Evolutionary conservation across 139 green algal species (phyloP), one percentile per base, ranked within the genome.

Genomic region (Chlorella sp.): DNA sequence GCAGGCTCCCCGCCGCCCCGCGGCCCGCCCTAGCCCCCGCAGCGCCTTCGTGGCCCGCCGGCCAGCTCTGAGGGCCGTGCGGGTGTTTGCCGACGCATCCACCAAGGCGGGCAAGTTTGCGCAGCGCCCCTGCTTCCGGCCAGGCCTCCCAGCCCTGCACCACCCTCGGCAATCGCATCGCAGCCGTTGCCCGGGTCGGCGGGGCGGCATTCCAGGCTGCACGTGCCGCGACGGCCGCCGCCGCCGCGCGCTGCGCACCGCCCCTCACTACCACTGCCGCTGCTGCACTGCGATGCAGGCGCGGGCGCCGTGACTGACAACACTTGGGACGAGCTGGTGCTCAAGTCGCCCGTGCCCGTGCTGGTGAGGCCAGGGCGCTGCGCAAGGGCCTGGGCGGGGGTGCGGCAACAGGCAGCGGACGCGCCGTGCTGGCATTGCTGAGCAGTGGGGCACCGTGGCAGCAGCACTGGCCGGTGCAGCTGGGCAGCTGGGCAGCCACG

Each of bases 271-370:
- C 17, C 25, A 36, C 39, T 57, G 65, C 36, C 39, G 34, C 36
- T 55, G 17, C 2, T 36, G 36, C 68, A 20, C 41, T 56, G 20
- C 32, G 13, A 44, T 88, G 81, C 87, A 94, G 91, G 81, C 56
- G 87, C 92, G 63, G 87, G 86, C 7, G 70, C 89, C 26, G 96
- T 98, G 39, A 99, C 89, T 34, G 96, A 99, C 71, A 72, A 57
- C 21, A 97, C 90, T 38, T 99, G 95, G 79, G 91, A 98, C 73
- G 88, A 94, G 76, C 70, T 95, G 17, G 97, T 99, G 38, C 91
- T 99, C 32, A 89, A 98, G 74, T 94, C 78, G 39, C 68, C 75
- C 13, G 86, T 86, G 55, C 81, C 81, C 56, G 81, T 86, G 51
- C 68, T 86, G 68, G 56, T 83, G 63, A 63, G 78, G 28, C 9